These are phyloP conservation scores for Heterobasidion occidentale DNA, from an alignment of 1,284 basidiomycete genomes.

Conservation along the genomic window DNA sequence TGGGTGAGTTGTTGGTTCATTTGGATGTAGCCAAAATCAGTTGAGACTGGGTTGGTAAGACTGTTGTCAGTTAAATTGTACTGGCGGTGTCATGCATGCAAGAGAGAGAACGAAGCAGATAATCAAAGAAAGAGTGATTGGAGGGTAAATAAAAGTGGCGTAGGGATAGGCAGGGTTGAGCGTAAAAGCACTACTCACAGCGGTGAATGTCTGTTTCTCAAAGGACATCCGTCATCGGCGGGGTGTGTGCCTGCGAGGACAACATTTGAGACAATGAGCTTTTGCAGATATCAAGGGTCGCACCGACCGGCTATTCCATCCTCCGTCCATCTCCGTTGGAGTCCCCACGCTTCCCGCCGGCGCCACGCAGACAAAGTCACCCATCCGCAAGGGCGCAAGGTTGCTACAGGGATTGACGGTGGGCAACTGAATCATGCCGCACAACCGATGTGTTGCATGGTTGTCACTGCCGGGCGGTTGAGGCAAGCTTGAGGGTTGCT, in stretches of 20 bases:
- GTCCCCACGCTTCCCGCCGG: slow-evolving; percentile 28
- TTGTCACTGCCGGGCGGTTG: slow-evolving; percentile 49
- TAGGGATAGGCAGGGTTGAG: slow-evolving; percentile 1
- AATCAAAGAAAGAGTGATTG: no score
- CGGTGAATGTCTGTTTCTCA: slow-evolving; percentile 66
- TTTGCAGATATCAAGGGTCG: slow-evolving; percentile 73
- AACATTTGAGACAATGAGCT: slow-evolving; percentile 63
- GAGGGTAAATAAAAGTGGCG: no score
- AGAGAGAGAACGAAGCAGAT: slow-evolving; percentile 7
- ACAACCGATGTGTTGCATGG: slow-evolving; percentile 51
- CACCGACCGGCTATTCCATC: slow-evolving; percentile 26
- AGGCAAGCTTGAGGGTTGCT: slow-evolving; percentile 62
- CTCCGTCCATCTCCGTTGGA: slow-evolving; percentile 13
- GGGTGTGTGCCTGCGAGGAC: slow-evolving; percentile 72
- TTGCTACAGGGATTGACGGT: slow-evolving; percentile 59
- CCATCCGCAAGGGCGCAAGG: slow-evolving; percentile 44
- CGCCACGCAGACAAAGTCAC: slow-evolving; percentile 69
- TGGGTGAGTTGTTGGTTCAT: slow-evolving; percentile 67
- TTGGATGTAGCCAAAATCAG: slow-evolving; percentile 72
- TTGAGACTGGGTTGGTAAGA: slow-evolving; percentile 51
- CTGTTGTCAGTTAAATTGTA: slow-evolving; percentile 36
- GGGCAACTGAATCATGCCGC: slow-evolving; percentile 73
- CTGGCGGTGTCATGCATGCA: slow-evolving; percentile 11
- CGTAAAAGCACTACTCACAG: no score
- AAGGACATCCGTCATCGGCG: slow-evolving; percentile 55